phyloP scores from a whole-genome alignment of 2,329 filamentous ascomycete genomes.

The Diaporthe ilicicola region DNA sequence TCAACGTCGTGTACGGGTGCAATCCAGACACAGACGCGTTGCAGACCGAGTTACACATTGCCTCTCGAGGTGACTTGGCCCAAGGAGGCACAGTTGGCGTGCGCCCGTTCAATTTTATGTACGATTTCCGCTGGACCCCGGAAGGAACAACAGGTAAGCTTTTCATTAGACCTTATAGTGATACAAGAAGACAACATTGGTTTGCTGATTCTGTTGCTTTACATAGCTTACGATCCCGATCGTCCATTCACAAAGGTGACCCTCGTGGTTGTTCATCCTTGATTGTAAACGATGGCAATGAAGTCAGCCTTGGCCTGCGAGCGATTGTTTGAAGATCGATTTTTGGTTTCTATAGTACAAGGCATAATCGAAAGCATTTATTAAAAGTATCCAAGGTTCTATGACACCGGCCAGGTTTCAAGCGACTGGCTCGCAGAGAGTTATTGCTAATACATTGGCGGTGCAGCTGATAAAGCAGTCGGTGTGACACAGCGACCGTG shows the following conservation, averaged over 20 bases:
- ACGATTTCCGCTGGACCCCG: constrained; percentile 11
- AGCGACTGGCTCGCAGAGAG: no score
- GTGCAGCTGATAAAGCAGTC: no score
- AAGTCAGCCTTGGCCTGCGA: neutral
- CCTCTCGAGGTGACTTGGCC: constrained; percentile 3
- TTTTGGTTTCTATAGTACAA: no score
- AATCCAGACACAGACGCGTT: constrained; percentile 50
- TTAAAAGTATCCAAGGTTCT: no score
- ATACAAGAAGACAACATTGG: neutral
- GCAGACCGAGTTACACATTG: constrained; percentile 45
- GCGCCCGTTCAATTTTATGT: constrained; percentile 20
- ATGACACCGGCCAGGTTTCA: neutral
- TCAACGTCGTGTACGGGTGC: constrained; percentile 51
- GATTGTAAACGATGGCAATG: neutral
- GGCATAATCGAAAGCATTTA: no score
- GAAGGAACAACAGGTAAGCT: constrained; percentile 11
- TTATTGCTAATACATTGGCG: no score
- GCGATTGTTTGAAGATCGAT: neutral
- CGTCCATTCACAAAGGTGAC: constrained; percentile 15
- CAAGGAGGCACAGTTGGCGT: constrained; percentile 6
- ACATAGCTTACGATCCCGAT: constrained; percentile 11
- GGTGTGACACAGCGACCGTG: no score
- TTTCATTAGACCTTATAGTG: neutral
- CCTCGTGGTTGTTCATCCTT: constrained; percentile 11
- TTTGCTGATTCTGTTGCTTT: neutral